Base-by-base conservation (phyloP, 768 basidiomycete genomes). In the Amanita muscaria region DNA sequence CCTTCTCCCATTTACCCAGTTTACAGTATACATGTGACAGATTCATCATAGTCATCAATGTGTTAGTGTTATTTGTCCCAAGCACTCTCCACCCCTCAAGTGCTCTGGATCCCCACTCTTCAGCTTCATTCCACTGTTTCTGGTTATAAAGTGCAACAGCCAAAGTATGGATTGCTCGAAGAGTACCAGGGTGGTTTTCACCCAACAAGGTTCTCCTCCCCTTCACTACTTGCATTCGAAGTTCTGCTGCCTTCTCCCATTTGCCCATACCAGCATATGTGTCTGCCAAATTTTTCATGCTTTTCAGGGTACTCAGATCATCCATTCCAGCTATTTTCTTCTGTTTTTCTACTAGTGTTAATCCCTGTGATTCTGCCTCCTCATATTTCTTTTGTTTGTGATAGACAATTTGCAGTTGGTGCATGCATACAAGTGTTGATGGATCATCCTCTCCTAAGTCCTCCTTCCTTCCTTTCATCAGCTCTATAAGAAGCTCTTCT, bases 371-470 rank as follows among this genome's bases (percentile, higher is more conserved):
- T n/a, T n/a, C n/a, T n/a, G n/a, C n/a, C n/a, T n/a, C n/a, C n/a
- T n/a, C n/a, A n/a, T n/a, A n/a, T n/a, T n/a, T n/a, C n/a, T n/a
- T n/a, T n/a, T n/a, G n/a, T n/a, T n/a, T n/a, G n/a, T n/a, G n/a
- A n/a, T n/a, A n/a, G n/a, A n/a, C n/a, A 12, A 29, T 29, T 29
- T 6, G 12, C 27, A 29, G 12, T 6, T 29, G 6, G 15, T 34
- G 10, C 47, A 48, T 41, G 11, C 30, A 19, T 5, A 15, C 22
- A n/a, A 49, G 29, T 11, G 42, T 33, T 7, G 37, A 18, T 14
- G 42, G 48, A 49, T 49, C 42, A 5, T 40, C 34, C 8, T 6
- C 21, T 16, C 47, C 47, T 10, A 22, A 24, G 6, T 44, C 21
- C 31, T 7, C 31, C 22, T 43, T 27, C 2, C 23, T 8, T 22